Base-by-base conservation (phyloP, 805 yeast species). In the Candida argentea region DNA sequence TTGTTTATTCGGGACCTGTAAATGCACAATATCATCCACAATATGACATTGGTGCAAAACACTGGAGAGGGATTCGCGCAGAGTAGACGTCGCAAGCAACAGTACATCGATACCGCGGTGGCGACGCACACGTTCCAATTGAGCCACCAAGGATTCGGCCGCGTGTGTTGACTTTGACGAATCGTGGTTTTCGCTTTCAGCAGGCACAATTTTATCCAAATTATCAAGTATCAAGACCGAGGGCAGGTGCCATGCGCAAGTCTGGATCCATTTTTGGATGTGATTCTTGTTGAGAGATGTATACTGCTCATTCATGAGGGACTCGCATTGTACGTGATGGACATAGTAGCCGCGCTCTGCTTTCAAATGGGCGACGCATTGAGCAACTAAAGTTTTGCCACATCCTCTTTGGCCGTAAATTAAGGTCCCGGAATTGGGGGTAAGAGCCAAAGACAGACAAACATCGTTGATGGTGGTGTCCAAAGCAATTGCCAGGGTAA, bases 381-480 rank as follows among this genome's bases (percentile, higher is more conserved):
- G 50, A 10, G 75, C 43, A 2, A 79, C 35, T 2, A 73, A 52
- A 0, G 91, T 59, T 47, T 89, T 89, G 1, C 97, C 97, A 35
- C 84, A 69, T 0, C 95, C 96, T 1, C 82, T 59, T 14, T 75
- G 54, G 0, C 96, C 97, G 39, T 73, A 67, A 0, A 87, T 43
- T 30, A 85, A 53, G 1, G 74, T 57, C 2, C 89, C 83, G 5
- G 65, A 47, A 28, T 61, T 64, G 5, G 67, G 44, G 16, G 57
- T 68, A 22, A 65, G 50, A 5, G 58, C 43, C 3, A 76, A 40
- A 0, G 65, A 46, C 5, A 59, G 60, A 5, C 52, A 38, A 7
- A 74, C 40, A 4, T 56, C 52, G 0, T 46, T 51, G 7, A 76
- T 39, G 5, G 61, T 42, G 3, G 51, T 41, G 16, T 73, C 76